Evolutionary conservation across 441 rosid genomes (phyloP).

Genomic region (Populus hybrid): DNA sequence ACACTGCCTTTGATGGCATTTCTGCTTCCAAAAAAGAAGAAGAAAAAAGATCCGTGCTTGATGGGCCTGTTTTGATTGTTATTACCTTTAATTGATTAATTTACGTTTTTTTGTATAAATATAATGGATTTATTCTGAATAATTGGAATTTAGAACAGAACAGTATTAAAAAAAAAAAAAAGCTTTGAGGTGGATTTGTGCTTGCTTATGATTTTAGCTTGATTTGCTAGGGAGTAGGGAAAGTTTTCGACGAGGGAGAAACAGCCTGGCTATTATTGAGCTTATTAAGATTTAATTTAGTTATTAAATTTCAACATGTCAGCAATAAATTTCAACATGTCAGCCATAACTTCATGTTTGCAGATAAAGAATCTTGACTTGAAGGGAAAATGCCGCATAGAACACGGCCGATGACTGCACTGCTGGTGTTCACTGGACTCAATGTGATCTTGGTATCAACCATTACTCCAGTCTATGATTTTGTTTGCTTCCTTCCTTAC

Average conservation of each 20-base stretch:
- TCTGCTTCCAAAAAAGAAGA: background rate
- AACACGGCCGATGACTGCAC: slow-evolving; percentile 69
- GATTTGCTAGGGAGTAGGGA: background rate
- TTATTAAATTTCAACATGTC: background rate
- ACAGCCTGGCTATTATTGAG: too few relatives aligned
- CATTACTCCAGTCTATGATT: slow-evolving; percentile 78
- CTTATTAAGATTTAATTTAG: too few relatives aligned
- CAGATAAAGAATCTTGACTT: background rate
- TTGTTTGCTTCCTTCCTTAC: slow-evolving; percentile 88
- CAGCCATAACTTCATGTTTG: background rate
- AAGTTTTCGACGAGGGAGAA: background rate
- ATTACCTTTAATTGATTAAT: background rate
- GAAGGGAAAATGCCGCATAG: slow-evolving; percentile 63
- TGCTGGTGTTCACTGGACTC: slow-evolving; percentile 70
- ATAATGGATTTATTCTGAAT: background rate
- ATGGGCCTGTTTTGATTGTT: background rate
- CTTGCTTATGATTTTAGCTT: background rate
- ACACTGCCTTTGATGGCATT: background rate
- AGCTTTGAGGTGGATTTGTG: background rate
- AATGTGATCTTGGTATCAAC: slow-evolving; percentile 65
- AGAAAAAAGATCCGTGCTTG: background rate
- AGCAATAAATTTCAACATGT: background rate
- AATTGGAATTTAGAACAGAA: background rate
- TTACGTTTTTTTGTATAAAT: background rate
- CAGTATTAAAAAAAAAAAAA: background rate